Conservation (phyloP, 2,329 filamentous ascomycete species). For the Fusarium camptoceras region DNA sequence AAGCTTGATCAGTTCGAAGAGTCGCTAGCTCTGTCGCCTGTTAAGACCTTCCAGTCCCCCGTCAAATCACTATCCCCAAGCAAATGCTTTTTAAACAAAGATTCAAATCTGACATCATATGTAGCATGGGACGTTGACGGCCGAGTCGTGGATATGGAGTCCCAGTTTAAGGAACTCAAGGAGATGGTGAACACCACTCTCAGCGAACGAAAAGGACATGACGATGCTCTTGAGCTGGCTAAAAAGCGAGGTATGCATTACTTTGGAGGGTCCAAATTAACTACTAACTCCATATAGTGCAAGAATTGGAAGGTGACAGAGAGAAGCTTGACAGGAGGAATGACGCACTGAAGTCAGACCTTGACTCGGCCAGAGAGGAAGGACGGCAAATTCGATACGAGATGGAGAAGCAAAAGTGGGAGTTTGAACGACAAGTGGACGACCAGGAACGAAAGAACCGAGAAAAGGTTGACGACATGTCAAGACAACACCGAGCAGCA, state of each 20-base stretch:
- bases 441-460: constrained; percentile 58
- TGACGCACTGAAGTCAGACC: constrained; percentile 70
- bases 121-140: constrained; percentile 84
- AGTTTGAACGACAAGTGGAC: constrained; percentile 63
- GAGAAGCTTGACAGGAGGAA: constrained; percentile 61
- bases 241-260: constrained; percentile 76
- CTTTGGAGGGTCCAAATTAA: fast-evolving
- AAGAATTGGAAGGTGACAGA: constrained; percentile 62
- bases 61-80: constrained; percentile 58
- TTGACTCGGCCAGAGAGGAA: constrained; percentile 59
- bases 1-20: constrained; percentile 51
- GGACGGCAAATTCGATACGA: constrained; percentile 51
- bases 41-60: constrained; percentile 54
- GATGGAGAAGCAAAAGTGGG: constrained; percentile 54
- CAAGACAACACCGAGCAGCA: constrained; percentile 50
- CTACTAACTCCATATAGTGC: constrained; percentile 52
- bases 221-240: constrained; percentile 79
- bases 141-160: constrained; percentile 80
- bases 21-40: constrained; percentile 47
- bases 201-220: constrained; percentile 74
- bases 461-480: constrained; percentile 51
- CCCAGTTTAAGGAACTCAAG: constrained; percentile 77
- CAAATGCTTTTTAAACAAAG: constrained; percentile 73
- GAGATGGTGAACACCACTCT: constrained; percentile 77
- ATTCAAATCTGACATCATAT: constrained; percentile 75